Conservation (phyloP, 805 yeast genomes). For the Saccharomycopsis sp. region DNA sequence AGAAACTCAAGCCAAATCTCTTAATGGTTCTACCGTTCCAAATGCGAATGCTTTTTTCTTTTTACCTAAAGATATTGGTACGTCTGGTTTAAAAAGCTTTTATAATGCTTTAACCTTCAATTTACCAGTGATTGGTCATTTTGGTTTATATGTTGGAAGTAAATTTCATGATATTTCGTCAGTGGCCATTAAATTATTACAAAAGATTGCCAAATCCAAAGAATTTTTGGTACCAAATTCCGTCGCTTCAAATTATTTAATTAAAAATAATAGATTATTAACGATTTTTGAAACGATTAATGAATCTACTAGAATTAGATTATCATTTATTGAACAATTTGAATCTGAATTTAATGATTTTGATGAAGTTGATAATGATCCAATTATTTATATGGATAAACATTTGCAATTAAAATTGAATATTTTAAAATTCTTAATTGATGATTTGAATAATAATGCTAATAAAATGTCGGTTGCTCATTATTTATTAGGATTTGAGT, state of each 20-base stretch:
- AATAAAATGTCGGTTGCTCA: constrained; percentile 52
- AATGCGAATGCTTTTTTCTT: constrained; percentile 23
- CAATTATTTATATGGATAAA: constrained; percentile 26
- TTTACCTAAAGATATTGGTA: constrained; percentile 27
- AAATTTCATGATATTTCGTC: constrained; percentile 40
- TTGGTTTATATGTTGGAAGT: constrained; percentile 66
- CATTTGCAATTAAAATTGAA: constrained; percentile 42
- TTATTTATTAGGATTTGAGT: constrained; percentile 64
- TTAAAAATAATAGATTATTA: constrained; percentile 50
- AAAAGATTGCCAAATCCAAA: constrained; percentile 36
- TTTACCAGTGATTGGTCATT: constrained; percentile 60
- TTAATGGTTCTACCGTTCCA: not conserved
- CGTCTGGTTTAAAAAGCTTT: constrained; percentile 53
- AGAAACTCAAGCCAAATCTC: not conserved
- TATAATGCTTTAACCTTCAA: constrained; percentile 64
- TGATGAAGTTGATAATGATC: not conserved
- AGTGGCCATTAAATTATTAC: constrained; percentile 42
- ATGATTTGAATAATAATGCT: constrained; percentile 31
- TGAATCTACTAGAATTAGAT: constrained; percentile 65
- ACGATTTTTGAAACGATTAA: constrained; percentile 66
- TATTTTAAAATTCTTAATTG: constrained; percentile 47
- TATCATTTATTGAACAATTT: constrained; percentile 61
- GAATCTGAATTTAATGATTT: constrained; percentile 28
- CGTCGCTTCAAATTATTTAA: constrained; percentile 23
- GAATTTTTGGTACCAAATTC: constrained; percentile 29